Evolutionary conservation across 2,329 filamentous ascomycete genomes (phyloP).

Genomic region (Nigrospora oryzae): DNA sequence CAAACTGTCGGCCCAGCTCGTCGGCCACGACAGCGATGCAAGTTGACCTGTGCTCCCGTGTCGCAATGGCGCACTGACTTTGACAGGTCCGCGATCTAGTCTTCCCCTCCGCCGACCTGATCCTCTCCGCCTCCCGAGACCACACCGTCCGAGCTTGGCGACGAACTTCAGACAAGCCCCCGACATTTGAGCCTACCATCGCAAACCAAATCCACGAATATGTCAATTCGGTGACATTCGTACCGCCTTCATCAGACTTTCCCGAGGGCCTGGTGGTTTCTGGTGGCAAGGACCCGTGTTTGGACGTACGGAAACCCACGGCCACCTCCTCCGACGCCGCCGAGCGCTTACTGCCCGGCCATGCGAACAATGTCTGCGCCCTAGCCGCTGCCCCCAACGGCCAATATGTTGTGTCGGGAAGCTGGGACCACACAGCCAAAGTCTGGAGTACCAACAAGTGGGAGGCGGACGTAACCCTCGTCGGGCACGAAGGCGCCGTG

Average conservation of each 20-base stretch:
- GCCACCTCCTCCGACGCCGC: constrained; percentile 65
- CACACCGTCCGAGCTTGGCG: constrained; percentile 85
- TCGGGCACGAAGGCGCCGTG: constrained; percentile 68
- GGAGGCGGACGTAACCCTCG: constrained; percentile 65
- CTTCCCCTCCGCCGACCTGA: constrained; percentile 63
- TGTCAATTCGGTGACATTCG: constrained; percentile 76
- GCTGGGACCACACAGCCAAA: constrained; percentile 85
- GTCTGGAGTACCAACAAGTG: constrained; percentile 83
- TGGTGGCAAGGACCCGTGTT: constrained; percentile 84
- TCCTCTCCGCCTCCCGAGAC: constrained; percentile 86
- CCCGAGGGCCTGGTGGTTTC: constrained; percentile 78
- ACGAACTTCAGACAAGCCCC: constrained; percentile 54
- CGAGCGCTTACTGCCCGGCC: constrained; percentile 78
- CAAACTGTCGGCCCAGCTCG: constrained; percentile 85
- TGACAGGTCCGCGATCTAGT: constrained; percentile 75
- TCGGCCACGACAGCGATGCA: constrained; percentile 92
- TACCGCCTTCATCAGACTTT: constrained; percentile 58
- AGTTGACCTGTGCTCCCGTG: constrained; percentile 18
- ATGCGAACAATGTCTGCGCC: constrained; percentile 80
- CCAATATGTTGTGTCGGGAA: constrained; percentile 75
- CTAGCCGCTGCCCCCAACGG: constrained; percentile 70
- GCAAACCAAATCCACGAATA: constrained; percentile 75
- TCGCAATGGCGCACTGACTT: not conserved
- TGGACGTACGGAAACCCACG: constrained; percentile 74
- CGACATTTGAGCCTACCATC: constrained; percentile 69